These are phyloP conservation scores for Evansstolkia leycettana DNA, from an alignment of 495 filamentous ascomycete genomes.

Conservation along the genomic window DNA sequence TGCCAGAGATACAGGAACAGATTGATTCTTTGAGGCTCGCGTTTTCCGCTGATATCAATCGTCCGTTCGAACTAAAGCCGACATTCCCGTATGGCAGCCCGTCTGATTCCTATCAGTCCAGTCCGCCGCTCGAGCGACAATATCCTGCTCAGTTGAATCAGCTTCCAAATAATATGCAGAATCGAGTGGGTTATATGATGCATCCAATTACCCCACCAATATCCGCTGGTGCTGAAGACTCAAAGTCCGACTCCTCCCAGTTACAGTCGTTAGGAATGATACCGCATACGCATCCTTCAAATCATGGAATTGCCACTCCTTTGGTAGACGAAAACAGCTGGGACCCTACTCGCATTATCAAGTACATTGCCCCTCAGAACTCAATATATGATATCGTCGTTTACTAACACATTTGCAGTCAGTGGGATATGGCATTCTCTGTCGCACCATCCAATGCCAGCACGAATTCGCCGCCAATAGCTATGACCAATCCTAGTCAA, in stretches of 20 bases:
- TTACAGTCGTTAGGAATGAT: slow-evolving; percentile 71
- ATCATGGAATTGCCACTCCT: slow-evolving; percentile 36
- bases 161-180: slow-evolving; percentile 25
- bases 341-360: slow-evolving; percentile 90
- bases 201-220: slow-evolving; percentile 78
- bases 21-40: slow-evolving; percentile 84
- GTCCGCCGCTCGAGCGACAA: slow-evolving; percentile 45
- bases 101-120: slow-evolving; percentile 46
- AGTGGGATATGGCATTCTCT: slow-evolving; percentile 89
- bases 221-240: slow-evolving; percentile 60
- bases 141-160: slow-evolving; percentile 29
- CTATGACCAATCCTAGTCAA: slow-evolving; percentile 20
- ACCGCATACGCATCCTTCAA: slow-evolving; percentile 34
- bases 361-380: slow-evolving; percentile 43
- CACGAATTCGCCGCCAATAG: slow-evolving; percentile 36
- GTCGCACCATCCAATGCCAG: slow-evolving; percentile 38
- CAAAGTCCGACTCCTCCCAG: slow-evolving; percentile 69
- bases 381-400: slow-evolving; percentile 5
- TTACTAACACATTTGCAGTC: slow-evolving; percentile 39
- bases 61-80: slow-evolving; percentile 79
- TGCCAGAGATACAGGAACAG: slow-evolving; percentile 84
- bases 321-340: slow-evolving; percentile 62
- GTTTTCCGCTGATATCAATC: slow-evolving; percentile 77
- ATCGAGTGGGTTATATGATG: slow-evolving; percentile 61
- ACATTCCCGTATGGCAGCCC: slow-evolving; percentile 85